Percentiles rank a stretch among this genome's conserved stretches.
These are phyloP conservation scores for Sphenostylis stenocarpa DNA, from an alignment of 306 rosid genomes.

Conservation along the genomic window DNA sequence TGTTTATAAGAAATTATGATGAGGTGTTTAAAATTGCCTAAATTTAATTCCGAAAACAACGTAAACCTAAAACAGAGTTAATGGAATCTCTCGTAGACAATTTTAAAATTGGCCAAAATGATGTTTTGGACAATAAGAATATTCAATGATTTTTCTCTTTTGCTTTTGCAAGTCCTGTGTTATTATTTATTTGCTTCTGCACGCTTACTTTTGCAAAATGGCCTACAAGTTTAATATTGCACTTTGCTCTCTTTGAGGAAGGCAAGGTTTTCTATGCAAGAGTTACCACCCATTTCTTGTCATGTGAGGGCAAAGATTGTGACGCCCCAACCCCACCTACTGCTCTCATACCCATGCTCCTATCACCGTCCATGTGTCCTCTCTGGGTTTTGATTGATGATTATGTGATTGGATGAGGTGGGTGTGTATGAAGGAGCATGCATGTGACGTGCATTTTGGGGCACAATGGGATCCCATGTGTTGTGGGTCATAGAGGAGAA, in stretches of 20 bases:
- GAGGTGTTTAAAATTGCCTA: not conserved
- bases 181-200: conserved; percentile 47
- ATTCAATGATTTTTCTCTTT: conserved; percentile 37
- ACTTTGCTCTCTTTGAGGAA: conserved; percentile 37
- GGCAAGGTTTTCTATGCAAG: conserved; percentile 28
- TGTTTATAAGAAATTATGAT: not conserved
- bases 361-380: conserved; percentile 28
- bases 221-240: conserved; percentile 38
- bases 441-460: not conserved
- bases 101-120: conserved; percentile 11
- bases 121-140: conserved; percentile 36
- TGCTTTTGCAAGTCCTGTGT: conserved; percentile 26
- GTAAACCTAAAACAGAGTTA: not conserved
- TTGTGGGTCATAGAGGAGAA: conserved; percentile 31
- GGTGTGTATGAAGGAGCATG: not conserved
- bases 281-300: conserved; percentile 7
- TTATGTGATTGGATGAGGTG: not conserved
- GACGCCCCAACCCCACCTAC: not conserved
- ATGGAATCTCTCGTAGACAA: not conserved
- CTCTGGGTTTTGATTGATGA: not conserved
- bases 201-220: conserved; percentile 50
- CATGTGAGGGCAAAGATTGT: conserved; percentile 27
- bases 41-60: not conserved
- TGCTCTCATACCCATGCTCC: not conserved
- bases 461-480: conserved; percentile 1